Evolutionary conservation across 2,329 filamentous ascomycete species (phyloP).

Genomic region (Colletotrichum siamense): DNA sequence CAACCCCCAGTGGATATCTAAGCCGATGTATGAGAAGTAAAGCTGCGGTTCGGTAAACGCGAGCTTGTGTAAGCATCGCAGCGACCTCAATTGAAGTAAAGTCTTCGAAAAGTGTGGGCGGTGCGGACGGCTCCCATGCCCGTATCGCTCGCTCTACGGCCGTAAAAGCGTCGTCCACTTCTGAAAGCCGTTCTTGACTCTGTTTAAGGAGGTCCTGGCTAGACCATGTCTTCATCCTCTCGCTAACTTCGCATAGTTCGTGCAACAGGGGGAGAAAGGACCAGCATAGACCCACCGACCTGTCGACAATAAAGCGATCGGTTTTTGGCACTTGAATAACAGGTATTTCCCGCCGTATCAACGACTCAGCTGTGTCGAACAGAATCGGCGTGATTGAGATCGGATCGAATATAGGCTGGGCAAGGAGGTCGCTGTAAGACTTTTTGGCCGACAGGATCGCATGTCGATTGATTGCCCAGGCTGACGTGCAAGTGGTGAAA

Average conservation of each 20-base stretch:
- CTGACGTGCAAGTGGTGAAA: not conserved
- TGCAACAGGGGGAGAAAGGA: not conserved
- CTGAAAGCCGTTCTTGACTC: not conserved
- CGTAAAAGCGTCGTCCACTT: not conserved
- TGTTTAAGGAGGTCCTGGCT: not conserved
- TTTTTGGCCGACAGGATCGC: not conserved
- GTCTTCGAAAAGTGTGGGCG: not conserved
- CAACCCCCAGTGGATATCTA: not conserved
- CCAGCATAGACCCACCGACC: not conserved
- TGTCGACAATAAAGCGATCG: not conserved
- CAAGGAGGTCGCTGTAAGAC: not conserved
- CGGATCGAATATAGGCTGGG: not conserved
- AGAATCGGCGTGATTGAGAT: not conserved
- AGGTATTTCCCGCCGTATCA: not conserved
- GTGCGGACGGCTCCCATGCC: not conserved
- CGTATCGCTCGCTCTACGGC: not conserved
- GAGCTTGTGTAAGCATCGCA: not conserved
- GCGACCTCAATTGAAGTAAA: not conserved
- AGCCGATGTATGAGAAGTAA: not conserved
- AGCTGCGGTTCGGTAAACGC: not conserved
- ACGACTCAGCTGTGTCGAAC: not conserved
- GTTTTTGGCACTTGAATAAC: not conserved
- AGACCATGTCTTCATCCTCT: not conserved
- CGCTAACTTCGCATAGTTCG: not conserved
- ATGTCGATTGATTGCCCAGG: not conserved